These are phyloP conservation scores for Stereocaulon alpinum DNA, from an alignment of 495 filamentous ascomycete genomes.

Conservation along the genomic window DNA sequence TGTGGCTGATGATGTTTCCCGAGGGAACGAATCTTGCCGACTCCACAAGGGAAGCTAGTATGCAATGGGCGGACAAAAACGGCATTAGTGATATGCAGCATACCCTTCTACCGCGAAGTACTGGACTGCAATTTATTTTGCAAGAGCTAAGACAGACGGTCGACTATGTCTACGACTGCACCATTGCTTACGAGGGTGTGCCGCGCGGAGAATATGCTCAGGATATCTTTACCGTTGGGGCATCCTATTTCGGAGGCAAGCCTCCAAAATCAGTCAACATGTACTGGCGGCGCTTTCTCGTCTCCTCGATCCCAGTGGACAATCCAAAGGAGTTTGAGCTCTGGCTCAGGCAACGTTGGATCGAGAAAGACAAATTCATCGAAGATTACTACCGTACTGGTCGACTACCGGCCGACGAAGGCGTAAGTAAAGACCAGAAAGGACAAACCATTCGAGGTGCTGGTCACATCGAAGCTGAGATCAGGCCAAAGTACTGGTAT, in stretches of 20 bases:
- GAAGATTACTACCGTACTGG: constrained; percentile 61
- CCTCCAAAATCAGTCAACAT: constrained; percentile 79
- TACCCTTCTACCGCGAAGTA: constrained; percentile 61
- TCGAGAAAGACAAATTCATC: constrained; percentile 68
- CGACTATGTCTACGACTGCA: constrained; percentile 78
- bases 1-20: constrained; percentile 81
- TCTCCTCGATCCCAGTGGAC: constrained; percentile 57
- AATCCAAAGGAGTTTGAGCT: constrained; percentile 51
- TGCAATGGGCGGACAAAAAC: constrained; percentile 58
- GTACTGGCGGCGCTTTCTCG: constrained; percentile 65
- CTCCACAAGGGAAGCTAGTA: constrained; percentile 54
- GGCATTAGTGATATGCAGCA: constrained; percentile 58
- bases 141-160: constrained; percentile 59
- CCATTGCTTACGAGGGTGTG: constrained; percentile 73
- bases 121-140: constrained; percentile 65
- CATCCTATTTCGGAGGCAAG: constrained; percentile 65
- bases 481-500: constrained; percentile 36
- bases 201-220: constrained; percentile 62
- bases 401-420: constrained; percentile 52
- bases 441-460: constrained; percentile 20
- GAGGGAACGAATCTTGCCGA: constrained; percentile 69
- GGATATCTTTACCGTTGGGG: constrained; percentile 60
- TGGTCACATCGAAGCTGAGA: constrained; percentile 36
- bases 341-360: constrained; percentile 70
- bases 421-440: constrained; percentile 17